A percentile compares a stretch with the other conserved stretches of the same genome.
Conservation (phyloP, 495 filamentous ascomycete genomes). For the Opeltia flavorubescens region DNA sequence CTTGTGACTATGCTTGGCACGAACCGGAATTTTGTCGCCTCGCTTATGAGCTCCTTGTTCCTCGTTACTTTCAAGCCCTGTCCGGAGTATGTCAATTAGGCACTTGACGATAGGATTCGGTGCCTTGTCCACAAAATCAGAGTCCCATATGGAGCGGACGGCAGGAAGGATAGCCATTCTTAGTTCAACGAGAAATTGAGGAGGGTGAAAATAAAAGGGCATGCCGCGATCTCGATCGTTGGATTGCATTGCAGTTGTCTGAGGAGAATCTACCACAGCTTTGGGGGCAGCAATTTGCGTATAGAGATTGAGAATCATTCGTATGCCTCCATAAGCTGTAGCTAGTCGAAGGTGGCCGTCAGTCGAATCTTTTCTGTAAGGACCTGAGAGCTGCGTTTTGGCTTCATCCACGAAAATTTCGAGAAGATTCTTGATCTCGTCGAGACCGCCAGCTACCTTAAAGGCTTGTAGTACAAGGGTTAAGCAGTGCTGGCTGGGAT, state of each 20-base stretch:
- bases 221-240: conserved; percentile 38
- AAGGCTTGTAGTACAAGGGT: conserved; percentile 75
- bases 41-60: conserved; percentile 54
- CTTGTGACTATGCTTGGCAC: conserved; percentile 22
- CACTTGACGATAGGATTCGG: conserved; percentile 61
- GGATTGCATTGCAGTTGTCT: conserved; percentile 47
- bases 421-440: conserved; percentile 57
- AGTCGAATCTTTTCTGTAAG: conserved; percentile 24
- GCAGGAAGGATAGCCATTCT: conserved; percentile 71
- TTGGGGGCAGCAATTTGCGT: conserved; percentile 60
- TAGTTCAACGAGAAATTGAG: conserved; percentile 79
- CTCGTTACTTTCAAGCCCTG: conserved; percentile 58
- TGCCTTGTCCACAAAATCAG: conserved; percentile 63
- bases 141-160: conserved; percentile 68
- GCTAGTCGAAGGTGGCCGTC: conserved; percentile 35
- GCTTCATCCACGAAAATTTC: conserved; percentile 59
- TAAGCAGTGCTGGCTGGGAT: conserved; percentile 49
- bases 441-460: conserved; percentile 64
- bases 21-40: conserved; percentile 36
- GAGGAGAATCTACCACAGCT: conserved; percentile 57
- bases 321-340: conserved; percentile 54
- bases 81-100: conserved; percentile 70
- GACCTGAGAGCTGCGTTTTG: conserved; percentile 26
- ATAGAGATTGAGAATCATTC: conserved; percentile 76
- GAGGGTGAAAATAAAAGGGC: conserved; percentile 52